phyloP scores from a whole-genome alignment of 208 protist species.

The Balamuthia mandrillaris region DNA sequence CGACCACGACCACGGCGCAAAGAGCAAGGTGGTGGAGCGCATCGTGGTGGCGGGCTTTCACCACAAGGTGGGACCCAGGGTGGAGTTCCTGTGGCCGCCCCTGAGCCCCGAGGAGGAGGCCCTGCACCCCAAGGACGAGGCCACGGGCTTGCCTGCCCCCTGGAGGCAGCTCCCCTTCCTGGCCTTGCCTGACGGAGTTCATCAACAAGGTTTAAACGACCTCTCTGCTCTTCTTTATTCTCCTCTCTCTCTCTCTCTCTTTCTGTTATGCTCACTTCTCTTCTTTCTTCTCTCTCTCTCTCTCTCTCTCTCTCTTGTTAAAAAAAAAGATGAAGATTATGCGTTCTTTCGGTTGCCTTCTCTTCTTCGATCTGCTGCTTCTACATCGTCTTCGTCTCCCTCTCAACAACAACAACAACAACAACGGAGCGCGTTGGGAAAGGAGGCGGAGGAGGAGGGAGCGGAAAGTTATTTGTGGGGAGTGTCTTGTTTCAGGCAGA shows the following conservation, averaged over 20 bases:
- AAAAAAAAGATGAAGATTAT: neutral
- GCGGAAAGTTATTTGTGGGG: no score
- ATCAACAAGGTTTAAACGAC: neutral
- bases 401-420: no score
- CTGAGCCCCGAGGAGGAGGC: neutral
- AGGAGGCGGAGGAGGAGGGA: no score
- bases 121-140: neutral
- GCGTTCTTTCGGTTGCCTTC: neutral
- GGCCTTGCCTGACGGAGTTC: constrained; percentile 7
- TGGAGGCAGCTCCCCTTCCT: constrained; percentile 31
- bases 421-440: no score
- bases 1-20: no score
- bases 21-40: neutral
- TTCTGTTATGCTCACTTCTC: neutral
- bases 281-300: neutral
- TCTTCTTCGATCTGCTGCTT: no score
- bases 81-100: constrained; percentile 10
- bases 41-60: constrained; percentile 28
- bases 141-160: neutral
- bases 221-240: neutral
- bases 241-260: neutral
- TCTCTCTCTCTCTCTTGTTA: neutral
- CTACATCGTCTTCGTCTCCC: no score
- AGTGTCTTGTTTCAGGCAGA: constrained; percentile 11
- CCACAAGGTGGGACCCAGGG: constrained; percentile 8